A percentile compares a stretch with the other conserved stretches of the same genome.
Conservation (phyloP, 23 red algal species). For the Gracilariopsis chorda region DNA sequence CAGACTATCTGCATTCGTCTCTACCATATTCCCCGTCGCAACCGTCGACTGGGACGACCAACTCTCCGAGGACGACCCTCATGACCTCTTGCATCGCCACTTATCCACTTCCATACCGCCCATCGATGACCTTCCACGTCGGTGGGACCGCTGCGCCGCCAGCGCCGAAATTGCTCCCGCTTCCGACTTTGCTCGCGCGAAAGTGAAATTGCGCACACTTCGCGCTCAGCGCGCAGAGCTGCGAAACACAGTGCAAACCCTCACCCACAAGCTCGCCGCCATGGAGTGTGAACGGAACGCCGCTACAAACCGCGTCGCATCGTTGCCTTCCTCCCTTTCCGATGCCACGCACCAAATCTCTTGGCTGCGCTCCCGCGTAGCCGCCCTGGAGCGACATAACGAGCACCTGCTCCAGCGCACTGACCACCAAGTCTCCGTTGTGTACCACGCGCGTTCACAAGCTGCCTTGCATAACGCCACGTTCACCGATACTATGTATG, state of each 20-base stretch:
- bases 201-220: neutral
- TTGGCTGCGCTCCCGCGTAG: neutral
- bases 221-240: neutral
- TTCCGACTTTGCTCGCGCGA: neutral
- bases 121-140: neutral
- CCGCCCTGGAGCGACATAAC: neutral
- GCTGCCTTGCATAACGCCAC: neutral
- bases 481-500: neutral
- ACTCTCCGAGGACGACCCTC: neutral
- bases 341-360: neutral
- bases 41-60: slow-evolving; percentile 7
- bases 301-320: neutral
- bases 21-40: neutral
- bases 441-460: neutral
- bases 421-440: neutral
- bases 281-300: neutral
- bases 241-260: neutral
- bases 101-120: neutral
- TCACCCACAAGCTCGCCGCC: neutral
- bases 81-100: neutral
- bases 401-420: neutral
- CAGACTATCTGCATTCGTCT: neutral
- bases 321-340: neutral
- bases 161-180: neutral
- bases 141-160: neutral